Evolutionary conservation across 2,329 filamentous ascomycete genomes (phyloP).

Genomic region (Aureobasidium namibiae): DNA sequence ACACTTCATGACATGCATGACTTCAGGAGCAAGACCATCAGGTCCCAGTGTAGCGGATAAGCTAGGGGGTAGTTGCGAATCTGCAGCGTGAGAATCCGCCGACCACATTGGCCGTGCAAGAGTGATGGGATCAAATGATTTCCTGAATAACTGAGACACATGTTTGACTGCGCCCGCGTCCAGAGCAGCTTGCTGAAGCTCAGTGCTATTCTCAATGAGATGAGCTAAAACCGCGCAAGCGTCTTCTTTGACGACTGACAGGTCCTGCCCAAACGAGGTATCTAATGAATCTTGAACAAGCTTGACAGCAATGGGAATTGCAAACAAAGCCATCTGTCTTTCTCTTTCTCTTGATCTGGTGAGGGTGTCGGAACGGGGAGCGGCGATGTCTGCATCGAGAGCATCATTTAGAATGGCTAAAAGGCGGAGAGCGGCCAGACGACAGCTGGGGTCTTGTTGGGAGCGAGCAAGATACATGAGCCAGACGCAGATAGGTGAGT

Average conservation of each 20-base stretch:
- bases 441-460: conserved; percentile 29
- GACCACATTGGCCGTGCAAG: conserved; percentile 49
- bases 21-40: conserved; percentile 52
- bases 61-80: conserved; percentile 16
- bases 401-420: conserved; percentile 28
- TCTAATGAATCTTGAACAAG: conserved; percentile 34
- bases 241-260: conserved; percentile 54
- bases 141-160: conserved; percentile 56
- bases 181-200: conserved; percentile 72
- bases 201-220: conserved; percentile 68
- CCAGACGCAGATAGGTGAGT: conserved; percentile 41
- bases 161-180: conserved; percentile 58
- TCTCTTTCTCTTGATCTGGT: conserved; percentile 30
- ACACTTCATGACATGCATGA: conserved; percentile 63
- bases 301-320: conserved; percentile 40
- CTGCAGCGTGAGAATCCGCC: conserved; percentile 26
- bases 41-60: conserved; percentile 46
- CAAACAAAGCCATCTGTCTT: conserved; percentile 36
- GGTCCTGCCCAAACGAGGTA: conserved; percentile 32
- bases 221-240: conserved; percentile 69
- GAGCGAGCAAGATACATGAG: conserved; percentile 37
- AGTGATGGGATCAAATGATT: conserved; percentile 53
- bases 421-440: conserved; percentile 35
- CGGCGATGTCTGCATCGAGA: conserved; percentile 26
- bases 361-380: conserved; percentile 22